Evolutionary conservation across 139 green algal species (phyloP).

Genomic region (Auxenochlorella pyrenoidosa): DNA sequence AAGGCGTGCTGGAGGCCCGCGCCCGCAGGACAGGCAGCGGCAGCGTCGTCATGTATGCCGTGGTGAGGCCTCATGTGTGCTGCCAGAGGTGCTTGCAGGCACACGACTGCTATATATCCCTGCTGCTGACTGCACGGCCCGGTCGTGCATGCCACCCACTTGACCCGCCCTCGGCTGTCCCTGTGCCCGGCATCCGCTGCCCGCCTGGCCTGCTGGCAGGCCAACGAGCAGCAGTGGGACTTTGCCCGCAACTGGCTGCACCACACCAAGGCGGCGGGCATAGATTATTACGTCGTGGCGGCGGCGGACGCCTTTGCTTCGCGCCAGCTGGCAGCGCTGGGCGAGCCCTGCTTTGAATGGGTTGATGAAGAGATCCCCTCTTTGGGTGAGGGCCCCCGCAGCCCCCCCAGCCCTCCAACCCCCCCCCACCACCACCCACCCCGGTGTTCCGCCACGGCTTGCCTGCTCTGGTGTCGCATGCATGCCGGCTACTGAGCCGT

Average conservation of each 20-base stretch:
- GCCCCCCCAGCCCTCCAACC: no score
- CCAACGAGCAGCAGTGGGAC: slow-evolving; percentile 26
- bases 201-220: neutral
- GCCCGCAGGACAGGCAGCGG: neutral
- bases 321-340: neutral
- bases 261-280: neutral
- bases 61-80: neutral
- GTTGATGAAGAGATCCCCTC: slow-evolving; percentile 12
- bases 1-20: neutral
- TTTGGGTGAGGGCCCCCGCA: neutral
- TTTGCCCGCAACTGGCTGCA: slow-evolving; percentile 35
- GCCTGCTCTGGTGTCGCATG: neutral
- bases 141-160: neutral
- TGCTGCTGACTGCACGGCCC: neutral
- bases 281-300: neutral
- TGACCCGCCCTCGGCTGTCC: no score
- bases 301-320: neutral
- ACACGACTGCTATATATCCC: neutral
- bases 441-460: no score
- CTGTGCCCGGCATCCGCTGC: neutral
- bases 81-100: neutral
- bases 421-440: no score
- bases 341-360: slow-evolving; percentile 23
- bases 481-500: no score
- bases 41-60: slow-evolving; percentile 10